Evolutionary conservation across 106 monocot species (phyloP).

Genomic region (Platanthera zijinensis): DNA sequence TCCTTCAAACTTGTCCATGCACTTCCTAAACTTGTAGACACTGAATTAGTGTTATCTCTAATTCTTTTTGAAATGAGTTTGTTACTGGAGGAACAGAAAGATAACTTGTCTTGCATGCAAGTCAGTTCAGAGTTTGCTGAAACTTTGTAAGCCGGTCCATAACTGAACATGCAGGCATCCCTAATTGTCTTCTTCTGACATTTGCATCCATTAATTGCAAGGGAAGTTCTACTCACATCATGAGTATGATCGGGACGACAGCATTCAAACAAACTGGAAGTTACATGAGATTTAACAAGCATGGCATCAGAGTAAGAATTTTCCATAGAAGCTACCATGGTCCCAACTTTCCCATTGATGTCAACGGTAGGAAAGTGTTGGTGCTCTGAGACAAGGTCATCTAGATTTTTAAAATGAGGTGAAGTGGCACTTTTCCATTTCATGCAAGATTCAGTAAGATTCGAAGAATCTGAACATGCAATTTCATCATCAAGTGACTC

Average conservation of each 20-base stretch:
- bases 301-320: background rate
- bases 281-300: background rate
- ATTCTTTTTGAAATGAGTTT: background rate
- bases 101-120: background rate
- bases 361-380: background rate
- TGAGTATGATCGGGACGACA: too few species aligned
- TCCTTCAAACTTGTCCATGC: background rate
- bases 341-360: background rate
- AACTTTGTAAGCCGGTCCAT: background rate
- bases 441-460: background rate
- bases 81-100: background rate
- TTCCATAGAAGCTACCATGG: background rate
- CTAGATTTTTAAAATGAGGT: background rate
- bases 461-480: background rate
- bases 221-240: too few species aligned
- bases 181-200: too few species aligned
- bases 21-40: background rate
- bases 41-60: background rate
- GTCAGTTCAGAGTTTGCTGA: background rate
- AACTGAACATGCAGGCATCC: too few species aligned
- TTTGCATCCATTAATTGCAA: too few species aligned
- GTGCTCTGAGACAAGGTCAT: background rate
- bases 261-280: too few species aligned
- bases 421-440: background rate
- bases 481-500: background rate